Conservation (phyloP, 441 rosid species). For the Kokia cookei region DNA sequence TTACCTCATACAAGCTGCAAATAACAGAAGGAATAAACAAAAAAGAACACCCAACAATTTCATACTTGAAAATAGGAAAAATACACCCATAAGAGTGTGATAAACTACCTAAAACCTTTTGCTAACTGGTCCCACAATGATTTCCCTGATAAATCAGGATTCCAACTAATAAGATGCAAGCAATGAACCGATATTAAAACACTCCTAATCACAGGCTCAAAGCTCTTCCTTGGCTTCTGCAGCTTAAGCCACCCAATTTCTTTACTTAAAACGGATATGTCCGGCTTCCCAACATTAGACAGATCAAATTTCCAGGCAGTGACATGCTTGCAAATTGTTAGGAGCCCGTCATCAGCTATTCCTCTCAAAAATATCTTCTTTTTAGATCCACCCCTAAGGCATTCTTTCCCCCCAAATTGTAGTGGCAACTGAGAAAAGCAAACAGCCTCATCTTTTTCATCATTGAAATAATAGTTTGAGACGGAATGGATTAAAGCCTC, state of each 20-base stretch:
- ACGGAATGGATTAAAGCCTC: conserved; percentile 41
- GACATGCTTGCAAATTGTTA: conserved; percentile 46
- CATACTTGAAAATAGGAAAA: background rate
- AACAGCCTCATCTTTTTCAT: conserved; percentile 43
- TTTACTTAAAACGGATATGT: conserved; percentile 58
- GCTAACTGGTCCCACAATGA: conserved; percentile 62
- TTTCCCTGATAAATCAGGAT: conserved; percentile 50
- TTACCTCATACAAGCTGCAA: conserved; percentile 56
- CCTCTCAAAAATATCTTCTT: conserved; percentile 52
- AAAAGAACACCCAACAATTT: background rate
- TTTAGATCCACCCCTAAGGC: conserved; percentile 9
- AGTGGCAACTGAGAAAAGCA: conserved; percentile 64
- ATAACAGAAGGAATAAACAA: background rate
- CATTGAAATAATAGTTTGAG: conserved; percentile 51
- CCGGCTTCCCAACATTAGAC: conserved; percentile 32
- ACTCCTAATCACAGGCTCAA: conserved; percentile 42
- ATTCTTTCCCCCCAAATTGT: conserved; percentile 38
- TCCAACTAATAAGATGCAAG: conserved; percentile 49
- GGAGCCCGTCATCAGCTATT: conserved; percentile 48
- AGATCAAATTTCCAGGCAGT: conserved; percentile 75
- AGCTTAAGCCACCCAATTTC: conserved; percentile 63
- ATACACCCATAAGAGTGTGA: background rate
- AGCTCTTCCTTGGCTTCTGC: conserved; percentile 75
- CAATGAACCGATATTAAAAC: conserved; percentile 49
- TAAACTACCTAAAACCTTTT: conserved; percentile 49